These are phyloP conservation scores for Starmera caribaea DNA, from an alignment of 805 yeast species.

Conservation along the genomic window DNA sequence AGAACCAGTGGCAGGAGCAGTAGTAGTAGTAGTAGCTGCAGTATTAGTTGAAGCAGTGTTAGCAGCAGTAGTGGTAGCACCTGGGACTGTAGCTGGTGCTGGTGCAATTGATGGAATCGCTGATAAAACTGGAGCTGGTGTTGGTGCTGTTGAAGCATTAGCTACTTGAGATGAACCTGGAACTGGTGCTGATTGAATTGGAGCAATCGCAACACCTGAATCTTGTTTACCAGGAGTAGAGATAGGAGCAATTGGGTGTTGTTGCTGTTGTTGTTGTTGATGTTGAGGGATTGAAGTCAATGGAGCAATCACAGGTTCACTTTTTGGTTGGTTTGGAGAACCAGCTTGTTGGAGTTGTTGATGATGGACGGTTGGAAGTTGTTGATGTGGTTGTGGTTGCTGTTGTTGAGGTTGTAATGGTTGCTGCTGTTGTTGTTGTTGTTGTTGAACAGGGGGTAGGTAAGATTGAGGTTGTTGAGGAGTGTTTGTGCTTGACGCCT, in stretches of 20 bases:
- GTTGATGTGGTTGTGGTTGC: conserved; percentile 19
- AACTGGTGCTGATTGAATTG: too few relatives aligned
- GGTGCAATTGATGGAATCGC: neutral
- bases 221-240: too few relatives aligned
- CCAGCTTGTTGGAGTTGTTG: conserved; percentile 18
- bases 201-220: too few relatives aligned
- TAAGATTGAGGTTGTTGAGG: conserved; percentile 26
- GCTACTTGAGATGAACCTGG: too few relatives aligned
- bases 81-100: conserved; percentile 12
- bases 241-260: conserved; percentile 6
- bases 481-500: conserved; percentile 12
- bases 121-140: too few relatives aligned
- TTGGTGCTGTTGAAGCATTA: too few relatives aligned
- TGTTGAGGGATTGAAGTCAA: conserved; percentile 11
- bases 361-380: conserved; percentile 16
- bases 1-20: conserved; percentile 8
- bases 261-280: conserved; percentile 17
- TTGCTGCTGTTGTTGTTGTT: conserved; percentile 11
- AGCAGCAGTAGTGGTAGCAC: conserved; percentile 6
- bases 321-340: conserved; percentile 21
- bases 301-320: conserved; percentile 4
- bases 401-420: conserved; percentile 19
- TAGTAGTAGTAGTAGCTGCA: conserved; percentile 19
- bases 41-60: conserved; percentile 6
- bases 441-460: conserved; percentile 24